Evolutionary conservation across 2,329 filamentous ascomycete genomes (phyloP), one percentile per base, ranked within the genome.

Genomic region (Calonectria pteridis): DNA sequence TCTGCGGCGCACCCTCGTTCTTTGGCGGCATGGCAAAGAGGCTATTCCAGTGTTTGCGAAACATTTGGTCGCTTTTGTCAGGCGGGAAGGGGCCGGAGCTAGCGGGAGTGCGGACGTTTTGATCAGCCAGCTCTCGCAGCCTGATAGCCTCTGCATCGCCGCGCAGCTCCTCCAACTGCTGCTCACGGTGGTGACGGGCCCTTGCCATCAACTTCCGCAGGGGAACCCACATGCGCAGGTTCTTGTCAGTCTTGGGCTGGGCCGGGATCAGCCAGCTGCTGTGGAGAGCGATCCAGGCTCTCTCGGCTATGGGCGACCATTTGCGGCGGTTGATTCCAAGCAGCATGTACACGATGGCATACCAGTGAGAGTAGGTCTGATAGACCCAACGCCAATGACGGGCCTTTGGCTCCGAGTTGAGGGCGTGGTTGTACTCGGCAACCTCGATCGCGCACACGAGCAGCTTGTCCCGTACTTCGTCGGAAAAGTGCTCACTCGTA

Each of bases 291-390:
- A 83, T 76, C 88, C 88, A 90, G 0, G 85, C 87, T 2, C 88
- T 82, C 74, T 90, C 88, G 0, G 86, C 77, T 5, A 85, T 82
- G 1, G 87, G 83, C 14, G 86, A 86, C 86, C 87, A 88, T 2
- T 85, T 83, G 0, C 86, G 83, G 4, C 85, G 86, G 18, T 85
- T 86, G 1, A 88, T 82, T 77, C 91, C 88, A 16, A 91, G 84
- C 33, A 92, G 77, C 0, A 91, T 83, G 75, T 89, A 92, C 0
- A 89, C 89, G 4, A 91, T 86, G 6, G 90, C 89, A 75, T 91
- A 87, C 89, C 90, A 92, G 73, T 91, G 89, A 0, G 87, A 89
- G 78, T 91, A 91, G 0, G 89, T 90, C 76, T 91, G 88, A 80
- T 90, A 91, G 7, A 91, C 83, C 90, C 90, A 92, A 23, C 88